Evolutionary conservation across 2,329 filamentous ascomycete species (phyloP), one percentile per base, ranked within the genome.

Genomic region (Colletotrichum nymphaeae): DNA sequence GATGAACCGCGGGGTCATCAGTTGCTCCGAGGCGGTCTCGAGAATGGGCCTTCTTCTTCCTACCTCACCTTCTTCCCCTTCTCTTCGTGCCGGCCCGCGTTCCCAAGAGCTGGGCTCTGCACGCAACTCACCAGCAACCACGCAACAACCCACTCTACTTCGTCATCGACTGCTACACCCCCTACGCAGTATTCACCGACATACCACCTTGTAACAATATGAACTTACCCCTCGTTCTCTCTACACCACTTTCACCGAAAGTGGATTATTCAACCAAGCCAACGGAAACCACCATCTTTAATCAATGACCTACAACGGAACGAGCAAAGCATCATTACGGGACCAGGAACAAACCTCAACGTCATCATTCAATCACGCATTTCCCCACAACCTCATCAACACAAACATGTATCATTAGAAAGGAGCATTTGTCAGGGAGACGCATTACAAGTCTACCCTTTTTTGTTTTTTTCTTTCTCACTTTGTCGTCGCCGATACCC

Each of bases 401-500:
- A 24, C 42, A 19, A 32, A 24, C 69, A 59, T 69, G 69, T 69
- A 69, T 55, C 65, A 69, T 59, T 72, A 72, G 65, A 72, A 64
- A 24, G 26, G 28, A 68, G 65, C 59, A 64, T 59, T 49, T 72
- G 58, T 59, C 37, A 24, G 26, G 12, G 57, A 62, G 24, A 30
- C 12, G 6, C 22, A 32, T 12, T 19, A 52, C 52, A 24, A 24
- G 32, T 56, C 46, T 24, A n/a, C 28, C 16, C 37, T 37, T 60
- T 55, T 56, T 56, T 26, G 5, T 37, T 28, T 49, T 63, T 60
- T 32, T 60, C 24, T n/a, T n/a, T 52, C 16, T 46, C 55, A 69
- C 71, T 73, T 72, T 72, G 72, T 72, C 69, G 72, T 74, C 72
- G 72, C 72, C 63, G 72, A 74, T 74, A 74, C 72, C 72, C 72